Evolutionary conservation across 2,329 filamentous ascomycete species (phyloP), one percentile per base, ranked within the genome.

Genomic region (Diaporthe sp.): DNA sequence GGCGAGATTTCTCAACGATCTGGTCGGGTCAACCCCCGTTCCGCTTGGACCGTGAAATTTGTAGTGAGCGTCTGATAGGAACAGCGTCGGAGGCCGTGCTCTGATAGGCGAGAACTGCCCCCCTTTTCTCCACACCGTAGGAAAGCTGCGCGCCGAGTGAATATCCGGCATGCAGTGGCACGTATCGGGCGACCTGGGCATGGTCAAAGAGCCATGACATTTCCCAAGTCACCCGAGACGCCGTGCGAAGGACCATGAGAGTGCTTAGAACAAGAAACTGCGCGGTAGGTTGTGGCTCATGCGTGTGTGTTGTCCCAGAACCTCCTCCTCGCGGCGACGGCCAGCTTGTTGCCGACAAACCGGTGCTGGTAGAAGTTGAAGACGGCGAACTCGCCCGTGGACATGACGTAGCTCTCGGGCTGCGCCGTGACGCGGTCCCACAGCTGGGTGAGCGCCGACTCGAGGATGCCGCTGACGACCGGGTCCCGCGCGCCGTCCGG

Each of bases 321-420:
- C 74, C 88, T 83, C 77, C 81, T 86, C 75, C 85, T 84, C 25
- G 89, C 89, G 50, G 81, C 82, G n/a, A 84, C 80, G 53, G 87
- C 87, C n/a, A 84, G 78, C 76, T 84, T 80, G 77, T 88, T 82
- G 75, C 90, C 89, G 39, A 85, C 82, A 80, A 93, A 95, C 13
- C 92, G 89, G 76, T 89, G 84, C 76, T 94, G 92, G 82, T 93
- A 96, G 83, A 93, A 96, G 86, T 97, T 97, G 90, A 97, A 95
- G 75, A 97, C 88, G 71, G 94, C 91, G 80, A 97, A 97, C 84
- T 97, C 94, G 82, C 94, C 91, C 76, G 89, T 87, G 44, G 87
- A 91, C 86, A 97, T 91, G 77, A 97, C 83, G 82, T 96, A 97
- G n/a, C 86, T 86, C 68, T 89, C 84, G 1, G 93, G 93, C 42